Percentiles rank a stretch among this genome's conserved stretches.
Evolutionary conservation across 148 eudicot genomes (phyloP).

Genomic region (Spergularia marina): DNA sequence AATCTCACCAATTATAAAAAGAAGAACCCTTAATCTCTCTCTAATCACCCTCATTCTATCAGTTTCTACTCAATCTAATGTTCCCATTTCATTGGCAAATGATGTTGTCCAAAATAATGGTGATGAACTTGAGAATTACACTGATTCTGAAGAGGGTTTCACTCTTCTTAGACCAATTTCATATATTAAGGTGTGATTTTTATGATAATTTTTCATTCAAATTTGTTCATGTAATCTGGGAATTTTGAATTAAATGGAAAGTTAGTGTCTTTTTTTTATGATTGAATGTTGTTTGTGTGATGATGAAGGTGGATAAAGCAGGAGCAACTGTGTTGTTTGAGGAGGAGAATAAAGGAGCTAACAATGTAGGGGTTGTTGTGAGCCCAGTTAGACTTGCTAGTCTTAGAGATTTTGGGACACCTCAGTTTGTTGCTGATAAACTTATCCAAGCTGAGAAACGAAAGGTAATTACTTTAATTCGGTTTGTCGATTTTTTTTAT

Average conservation of each 20-base stretch:
- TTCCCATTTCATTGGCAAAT: conserved; percentile 34
- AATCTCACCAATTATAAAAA: conserved; percentile 26
- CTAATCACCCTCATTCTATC: conserved; percentile 39
- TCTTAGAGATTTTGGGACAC: conserved; percentile 71
- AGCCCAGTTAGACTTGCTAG: conserved; percentile 66
- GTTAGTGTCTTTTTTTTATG: neutral
- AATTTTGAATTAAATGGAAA: neutral
- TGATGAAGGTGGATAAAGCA: conserved; percentile 75
- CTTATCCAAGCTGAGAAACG: conserved; percentile 85
- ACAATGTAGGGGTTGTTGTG: conserved; percentile 82
- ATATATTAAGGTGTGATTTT: conserved; percentile 52
- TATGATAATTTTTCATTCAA: neutral
- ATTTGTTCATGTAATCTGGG: neutral
- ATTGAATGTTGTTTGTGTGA: conserved; percentile 3
- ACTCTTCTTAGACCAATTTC: conserved; percentile 75
- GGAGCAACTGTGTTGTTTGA: conserved; percentile 85
- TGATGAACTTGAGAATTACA: conserved; percentile 51
- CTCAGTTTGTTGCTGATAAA: conserved; percentile 81
- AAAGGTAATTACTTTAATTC: conserved; percentile 43
- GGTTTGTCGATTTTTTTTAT: neutral
- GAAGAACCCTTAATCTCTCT: conserved; percentile 48
- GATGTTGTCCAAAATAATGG: conserved; percentile 17
- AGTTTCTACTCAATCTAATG: conserved; percentile 17
- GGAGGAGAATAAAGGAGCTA: conserved; percentile 63
- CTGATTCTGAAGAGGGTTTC: conserved; percentile 64